Conservation (phyloP, 805 yeast genomes). For the Wickerhamomyces xylosicus region DNA sequence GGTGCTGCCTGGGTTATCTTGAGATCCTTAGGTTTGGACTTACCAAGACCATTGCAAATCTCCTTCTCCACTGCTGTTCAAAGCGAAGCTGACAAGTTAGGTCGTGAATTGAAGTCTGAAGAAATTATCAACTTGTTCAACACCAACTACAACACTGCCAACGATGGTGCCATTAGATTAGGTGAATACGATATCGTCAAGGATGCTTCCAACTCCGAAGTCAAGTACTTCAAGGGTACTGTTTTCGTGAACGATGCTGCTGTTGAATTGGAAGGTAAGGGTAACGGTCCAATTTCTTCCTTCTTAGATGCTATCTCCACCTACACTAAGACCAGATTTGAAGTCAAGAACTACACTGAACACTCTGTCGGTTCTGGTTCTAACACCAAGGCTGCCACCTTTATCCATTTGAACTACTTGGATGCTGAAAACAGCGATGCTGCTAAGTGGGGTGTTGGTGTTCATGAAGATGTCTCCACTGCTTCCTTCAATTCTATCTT, state of each 20-base stretch:
- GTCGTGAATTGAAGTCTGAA: slow-evolving; percentile 58
- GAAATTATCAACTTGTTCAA: slow-evolving; percentile 54
- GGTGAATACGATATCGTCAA: slow-evolving; percentile 31
- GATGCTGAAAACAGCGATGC: slow-evolving; percentile 31
- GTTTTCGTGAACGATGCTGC: slow-evolving; percentile 24
- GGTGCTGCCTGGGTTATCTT: slow-evolving; percentile 80
- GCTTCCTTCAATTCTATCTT: slow-evolving; percentile 68
- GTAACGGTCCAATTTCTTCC: slow-evolving; percentile 76
- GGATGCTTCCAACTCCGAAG: slow-evolving; percentile 24
- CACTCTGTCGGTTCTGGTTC: slow-evolving; percentile 69
- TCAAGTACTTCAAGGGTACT: slow-evolving; percentile 33
- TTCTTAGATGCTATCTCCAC: slow-evolving; percentile 53
- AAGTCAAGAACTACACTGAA: slow-evolving; percentile 59
- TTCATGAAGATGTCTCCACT: slow-evolving; percentile 80
- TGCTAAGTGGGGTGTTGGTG: slow-evolving; percentile 82
- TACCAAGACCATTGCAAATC: slow-evolving; percentile 65
- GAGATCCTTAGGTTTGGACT: slow-evolving; percentile 59
- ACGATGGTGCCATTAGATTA: slow-evolving; percentile 24
- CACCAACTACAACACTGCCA: slow-evolving; percentile 40
- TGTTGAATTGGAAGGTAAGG: slow-evolving; percentile 39
- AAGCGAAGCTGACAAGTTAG: slow-evolving; percentile 48
- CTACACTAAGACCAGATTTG: slow-evolving; percentile 41
- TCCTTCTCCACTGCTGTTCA: slow-evolving; percentile 59
- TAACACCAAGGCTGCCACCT: slow-evolving; percentile 65
- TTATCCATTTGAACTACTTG: slow-evolving; percentile 46